A percentile compares a stretch with the other conserved stretches of the same genome.
Evolutionary conservation across 176 grass and related monocot genomes (phyloP).

Genomic region (Rhynchospora pubera): DNA sequence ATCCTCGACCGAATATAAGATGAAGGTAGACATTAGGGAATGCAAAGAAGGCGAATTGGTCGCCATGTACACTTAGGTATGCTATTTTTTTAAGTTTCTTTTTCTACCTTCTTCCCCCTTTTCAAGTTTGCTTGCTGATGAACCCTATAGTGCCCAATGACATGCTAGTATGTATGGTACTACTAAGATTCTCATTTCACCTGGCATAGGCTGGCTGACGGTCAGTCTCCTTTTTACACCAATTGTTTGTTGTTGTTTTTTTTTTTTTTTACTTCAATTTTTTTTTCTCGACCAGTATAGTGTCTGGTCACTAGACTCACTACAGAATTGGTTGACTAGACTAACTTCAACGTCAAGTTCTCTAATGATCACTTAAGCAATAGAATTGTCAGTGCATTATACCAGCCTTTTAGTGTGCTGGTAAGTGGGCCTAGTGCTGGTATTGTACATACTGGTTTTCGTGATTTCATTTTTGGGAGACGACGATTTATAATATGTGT

Average conservation of each 20-base stretch:
- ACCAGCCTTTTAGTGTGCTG: background rate
- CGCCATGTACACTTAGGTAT: constrained; percentile 49
- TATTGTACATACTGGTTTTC: background rate
- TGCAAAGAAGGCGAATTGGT: constrained; percentile 89
- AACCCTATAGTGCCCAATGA: background rate
- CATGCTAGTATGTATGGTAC: no score
- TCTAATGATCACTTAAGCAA: background rate
- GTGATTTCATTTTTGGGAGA: background rate
- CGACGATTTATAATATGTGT: background rate
- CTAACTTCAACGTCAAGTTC: background rate
- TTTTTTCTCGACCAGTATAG: background rate
- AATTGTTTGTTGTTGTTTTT: no score
- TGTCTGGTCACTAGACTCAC: background rate
- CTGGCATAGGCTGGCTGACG: background rate
- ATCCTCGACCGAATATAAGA: constrained; percentile 42
- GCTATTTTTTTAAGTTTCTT: background rate
- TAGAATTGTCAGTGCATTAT: background rate
- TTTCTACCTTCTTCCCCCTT: background rate
- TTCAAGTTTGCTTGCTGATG: constrained; percentile 12
- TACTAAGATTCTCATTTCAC: no score
- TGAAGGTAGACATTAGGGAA: constrained; percentile 71
- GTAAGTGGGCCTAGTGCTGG: background rate
- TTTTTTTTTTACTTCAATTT: background rate
- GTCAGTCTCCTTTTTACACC: background rate
- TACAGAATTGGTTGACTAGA: background rate